Evolutionary conservation across 192 early-diverging fungal species (phyloP).

Genomic region (Backusella circina): DNA sequence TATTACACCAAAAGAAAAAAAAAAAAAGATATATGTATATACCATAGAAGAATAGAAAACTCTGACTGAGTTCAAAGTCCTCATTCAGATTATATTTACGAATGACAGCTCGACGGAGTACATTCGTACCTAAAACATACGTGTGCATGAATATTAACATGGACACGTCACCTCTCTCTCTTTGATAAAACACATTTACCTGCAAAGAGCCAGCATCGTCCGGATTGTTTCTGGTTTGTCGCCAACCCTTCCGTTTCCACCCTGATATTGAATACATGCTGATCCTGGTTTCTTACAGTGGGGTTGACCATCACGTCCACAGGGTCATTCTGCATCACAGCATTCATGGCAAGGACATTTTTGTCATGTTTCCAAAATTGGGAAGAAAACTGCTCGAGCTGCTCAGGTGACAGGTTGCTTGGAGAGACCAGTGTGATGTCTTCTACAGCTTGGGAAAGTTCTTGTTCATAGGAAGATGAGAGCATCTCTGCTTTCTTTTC

Average conservation of each 20-base stretch:
- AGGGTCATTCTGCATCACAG: conserved; percentile 56
- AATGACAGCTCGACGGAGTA: conserved; percentile 61
- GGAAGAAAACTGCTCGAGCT: conserved; percentile 23
- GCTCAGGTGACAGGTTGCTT: conserved; percentile 11
- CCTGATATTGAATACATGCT: conserved; percentile 54
- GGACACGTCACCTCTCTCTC: too few relatives aligned
- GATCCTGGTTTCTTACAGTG: conserved; percentile 41
- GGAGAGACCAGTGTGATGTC: background rate
- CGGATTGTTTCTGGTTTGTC: conserved; percentile 73
- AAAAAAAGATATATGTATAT: background rate
- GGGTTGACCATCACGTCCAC: conserved; percentile 57
- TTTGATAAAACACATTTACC: too few relatives aligned
- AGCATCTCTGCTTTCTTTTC: background rate
- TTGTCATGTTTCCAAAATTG: conserved; percentile 60
- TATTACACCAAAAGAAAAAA: too few relatives aligned
- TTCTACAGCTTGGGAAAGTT: background rate
- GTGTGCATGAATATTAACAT: background rate
- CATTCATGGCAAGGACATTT: conserved; percentile 65
- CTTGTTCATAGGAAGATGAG: background rate
- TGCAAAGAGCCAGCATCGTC: conserved; percentile 83
- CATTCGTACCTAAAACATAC: conserved; percentile 43
- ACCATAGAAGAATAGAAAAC: conserved; percentile 54
- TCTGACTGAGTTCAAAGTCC: conserved; percentile 75
- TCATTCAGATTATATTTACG: conserved; percentile 59
- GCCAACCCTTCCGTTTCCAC: conserved; percentile 43